Evolutionary conservation across 2,329 filamentous ascomycete genomes (phyloP), one percentile per base, ranked within the genome.

Genomic region (Coniochaeta sp.): DNA sequence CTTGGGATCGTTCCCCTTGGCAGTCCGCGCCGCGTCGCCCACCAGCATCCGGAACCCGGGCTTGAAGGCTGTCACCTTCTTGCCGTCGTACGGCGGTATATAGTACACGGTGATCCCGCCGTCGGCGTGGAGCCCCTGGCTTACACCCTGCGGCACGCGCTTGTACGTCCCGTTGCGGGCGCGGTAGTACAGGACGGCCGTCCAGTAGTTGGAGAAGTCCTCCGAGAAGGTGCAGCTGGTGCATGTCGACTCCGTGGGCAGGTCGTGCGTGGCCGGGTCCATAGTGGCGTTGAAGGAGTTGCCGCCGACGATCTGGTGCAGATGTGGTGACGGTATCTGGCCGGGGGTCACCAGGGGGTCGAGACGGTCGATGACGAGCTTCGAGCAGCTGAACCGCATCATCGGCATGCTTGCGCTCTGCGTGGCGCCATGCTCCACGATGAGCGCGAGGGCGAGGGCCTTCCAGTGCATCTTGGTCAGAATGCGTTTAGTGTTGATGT

Each of bases 31-130:
- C 58, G 70, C 68, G 60, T 62, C 74, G 65, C 4, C 73, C 70
- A 54, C 66, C 64, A 64, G 71, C 72, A 69, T 74, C 68, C 64
- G 74, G 63, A 61, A 76, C 61, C 74, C 74, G 19, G 74, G 70
- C 58, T 71, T 72, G 65, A 77, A 77, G 10, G 74, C 73, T 0
- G 73, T 77, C 28, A 77, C 71, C 42, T 66, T 68, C 47, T 59
- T 65, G 47, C 73, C 73, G 42, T 71, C 72, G n/a, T 70, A 70
- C 2, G 72, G 71, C 42, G 68, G 67, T n/a, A 76, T 73, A 59
- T 76, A 76, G 65, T 75, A 75, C 16, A 75, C 71, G 2, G 73
- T 72, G 26, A 75, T 70, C 28, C 70, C 70, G 22, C 70, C 70
- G 14, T 69, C 61, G 3, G 69, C 68, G 30, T 69, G 65, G 52